These are phyloP conservation scores for Ceratocystis harringtonii DNA, from an alignment of 2,329 filamentous ascomycete genomes.

Conservation along the genomic window DNA sequence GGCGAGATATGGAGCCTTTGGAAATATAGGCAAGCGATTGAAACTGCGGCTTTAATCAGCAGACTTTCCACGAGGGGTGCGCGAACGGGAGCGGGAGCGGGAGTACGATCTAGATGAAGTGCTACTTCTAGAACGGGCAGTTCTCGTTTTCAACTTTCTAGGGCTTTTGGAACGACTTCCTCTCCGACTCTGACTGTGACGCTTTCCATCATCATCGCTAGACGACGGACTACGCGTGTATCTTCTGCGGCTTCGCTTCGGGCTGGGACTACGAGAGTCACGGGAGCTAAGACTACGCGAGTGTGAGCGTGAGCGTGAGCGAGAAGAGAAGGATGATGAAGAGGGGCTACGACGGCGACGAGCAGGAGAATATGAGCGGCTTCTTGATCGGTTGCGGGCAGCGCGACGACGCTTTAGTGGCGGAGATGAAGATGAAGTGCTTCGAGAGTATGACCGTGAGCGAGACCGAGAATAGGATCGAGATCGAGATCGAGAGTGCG, in stretches of 20 bases:
- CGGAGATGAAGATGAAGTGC: constrained; percentile 15
- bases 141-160: constrained; percentile 7
- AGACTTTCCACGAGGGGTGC: constrained; percentile 32
- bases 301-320: constrained; percentile 8
- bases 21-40: not conserved
- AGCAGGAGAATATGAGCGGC: not conserved
- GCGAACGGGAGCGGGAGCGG: constrained; percentile 11
- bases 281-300: constrained; percentile 18
- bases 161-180: constrained; percentile 10
- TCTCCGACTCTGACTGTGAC: constrained; percentile 18
- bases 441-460: constrained; percentile 20
- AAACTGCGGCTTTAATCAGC: constrained; percentile 35
- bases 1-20: not conserved
- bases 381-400: constrained; percentile 8
- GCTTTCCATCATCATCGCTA: constrained; percentile 17
- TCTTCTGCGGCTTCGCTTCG: constrained; percentile 10
- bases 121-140: constrained; percentile 14
- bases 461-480: constrained; percentile 19
- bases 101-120: constrained; percentile 14
- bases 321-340: constrained; percentile 4
- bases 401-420: constrained; percentile 14
- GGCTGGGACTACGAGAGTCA: constrained; percentile 9
- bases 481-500: constrained; percentile 19
- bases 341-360: constrained; percentile 9
- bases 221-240: constrained; percentile 12